Percentiles rank a stretch among this genome's conserved stretches.
Evolutionary conservation across 2,329 filamentous ascomycete genomes (phyloP).

Genomic region (Talaromyces sp.): DNA sequence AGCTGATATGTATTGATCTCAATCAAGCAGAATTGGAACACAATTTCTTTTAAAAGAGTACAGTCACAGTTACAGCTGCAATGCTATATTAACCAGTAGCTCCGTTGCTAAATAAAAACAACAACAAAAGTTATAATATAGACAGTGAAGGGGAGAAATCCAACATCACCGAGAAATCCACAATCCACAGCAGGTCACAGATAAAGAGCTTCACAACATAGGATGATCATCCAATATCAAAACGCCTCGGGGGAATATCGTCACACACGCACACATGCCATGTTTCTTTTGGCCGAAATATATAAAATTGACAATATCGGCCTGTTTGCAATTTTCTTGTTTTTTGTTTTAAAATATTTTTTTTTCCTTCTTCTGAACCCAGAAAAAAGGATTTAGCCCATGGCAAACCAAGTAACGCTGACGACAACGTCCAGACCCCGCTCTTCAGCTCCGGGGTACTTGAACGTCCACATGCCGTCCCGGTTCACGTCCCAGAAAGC

Average conservation of each 20-base stretch:
- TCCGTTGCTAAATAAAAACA: background rate
- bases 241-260: background rate
- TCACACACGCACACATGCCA: background rate
- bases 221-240: background rate
- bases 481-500: slow-evolving; percentile 47
- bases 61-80: background rate
- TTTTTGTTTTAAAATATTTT: too few species aligned
- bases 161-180: background rate
- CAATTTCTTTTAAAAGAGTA: background rate
- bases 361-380: background rate
- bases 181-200: background rate
- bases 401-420: slow-evolving; percentile 43
- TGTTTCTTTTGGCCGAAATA: background rate
- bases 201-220: background rate
- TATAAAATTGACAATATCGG: background rate
- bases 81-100: background rate
- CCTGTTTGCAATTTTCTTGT: background rate
- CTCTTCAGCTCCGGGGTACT: slow-evolving; percentile 42
- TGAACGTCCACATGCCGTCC: slow-evolving; percentile 50
- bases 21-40: too few species aligned
- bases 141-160: background rate
- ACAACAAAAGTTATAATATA: slow-evolving; percentile 1
- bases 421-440: slow-evolving; percentile 45
- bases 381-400: slow-evolving; percentile 17
- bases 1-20: too few species aligned